Evolutionary conservation across 257 asterid genomes (phyloP).

Genomic region (Solanum lignicaule): DNA sequence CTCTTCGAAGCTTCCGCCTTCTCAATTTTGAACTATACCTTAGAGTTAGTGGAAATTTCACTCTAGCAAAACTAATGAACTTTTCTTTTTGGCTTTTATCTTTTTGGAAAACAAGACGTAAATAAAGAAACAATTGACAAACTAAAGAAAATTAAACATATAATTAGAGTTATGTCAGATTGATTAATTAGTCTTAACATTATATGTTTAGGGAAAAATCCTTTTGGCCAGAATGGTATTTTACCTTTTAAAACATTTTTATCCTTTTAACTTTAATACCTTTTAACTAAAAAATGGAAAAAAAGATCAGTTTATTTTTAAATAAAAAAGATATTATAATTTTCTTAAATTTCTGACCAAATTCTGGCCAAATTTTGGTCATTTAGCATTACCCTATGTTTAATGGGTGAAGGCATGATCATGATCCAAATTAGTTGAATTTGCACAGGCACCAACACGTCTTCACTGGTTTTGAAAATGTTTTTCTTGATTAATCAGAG

Average conservation of each 20-base stretch:
- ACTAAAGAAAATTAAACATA: not conserved
- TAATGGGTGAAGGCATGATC: not conserved
- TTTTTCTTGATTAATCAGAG: not conserved
- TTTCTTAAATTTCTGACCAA: too few species aligned
- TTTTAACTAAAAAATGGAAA: too few species aligned
- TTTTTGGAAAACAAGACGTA: not conserved
- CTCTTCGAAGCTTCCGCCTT: not conserved
- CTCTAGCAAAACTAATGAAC: not conserved
- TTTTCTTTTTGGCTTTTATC: not conserved
- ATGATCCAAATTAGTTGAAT: not conserved
- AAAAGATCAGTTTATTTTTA: too few species aligned
- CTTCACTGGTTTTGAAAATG: not conserved
- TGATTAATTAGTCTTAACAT: not conserved
- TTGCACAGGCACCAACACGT: not conserved
- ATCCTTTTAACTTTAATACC: too few species aligned
- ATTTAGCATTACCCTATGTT: not conserved
- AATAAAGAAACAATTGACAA: not conserved
- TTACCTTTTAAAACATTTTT: too few species aligned
- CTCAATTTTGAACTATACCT: not conserved
- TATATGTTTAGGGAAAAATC: too few species aligned
- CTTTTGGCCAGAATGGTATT: too few species aligned
- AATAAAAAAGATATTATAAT: too few species aligned
- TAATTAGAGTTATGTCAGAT: not conserved
- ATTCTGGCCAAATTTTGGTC: too few species aligned
- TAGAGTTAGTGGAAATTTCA: not conserved